Conservation (phyloP, 371 early-diverging fungal genomes). For the Mortierella sp. region DNA sequence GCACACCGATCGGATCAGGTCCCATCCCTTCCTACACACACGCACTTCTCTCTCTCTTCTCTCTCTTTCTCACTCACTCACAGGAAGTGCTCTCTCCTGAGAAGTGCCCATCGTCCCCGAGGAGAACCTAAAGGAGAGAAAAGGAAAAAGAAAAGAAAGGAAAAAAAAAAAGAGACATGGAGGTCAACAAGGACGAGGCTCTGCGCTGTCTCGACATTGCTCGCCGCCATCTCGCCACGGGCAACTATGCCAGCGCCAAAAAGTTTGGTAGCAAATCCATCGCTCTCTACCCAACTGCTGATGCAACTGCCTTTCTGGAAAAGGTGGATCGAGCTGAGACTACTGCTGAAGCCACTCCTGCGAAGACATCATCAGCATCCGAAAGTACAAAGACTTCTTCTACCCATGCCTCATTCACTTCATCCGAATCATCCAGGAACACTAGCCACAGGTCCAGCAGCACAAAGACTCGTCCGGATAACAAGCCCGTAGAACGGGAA, state of each 20-base stretch:
- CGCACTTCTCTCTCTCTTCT: too few relatives aligned
- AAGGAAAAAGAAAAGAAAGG: too few relatives aligned
- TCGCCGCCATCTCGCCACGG: constrained; percentile 63
- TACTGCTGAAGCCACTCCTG: neutral
- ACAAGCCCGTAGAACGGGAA: constrained; percentile 56
- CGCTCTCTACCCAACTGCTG: constrained; percentile 75
- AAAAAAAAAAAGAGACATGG: constrained; percentile 58
- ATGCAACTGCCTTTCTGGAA: constrained; percentile 65
- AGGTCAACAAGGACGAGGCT: constrained; percentile 89
- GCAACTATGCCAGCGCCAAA: constrained; percentile 72
- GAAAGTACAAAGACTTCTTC: neutral
- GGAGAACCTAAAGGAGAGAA: too few relatives aligned
- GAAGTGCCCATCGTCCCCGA: too few relatives aligned
- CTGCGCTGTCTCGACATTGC: constrained; percentile 78
- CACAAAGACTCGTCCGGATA: neutral
- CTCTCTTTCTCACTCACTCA: too few relatives aligned
- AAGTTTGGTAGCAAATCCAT: constrained; percentile 85
- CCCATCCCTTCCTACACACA: too few relatives aligned
- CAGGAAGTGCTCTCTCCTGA: too few relatives aligned
- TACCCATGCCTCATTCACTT: neutral
- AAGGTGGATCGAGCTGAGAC: constrained; percentile 50
- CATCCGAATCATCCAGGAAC: constrained; percentile 4
- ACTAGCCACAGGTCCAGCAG: neutral
- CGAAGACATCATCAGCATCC: constrained; percentile 8
- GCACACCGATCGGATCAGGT: too few relatives aligned